phyloP scores from a whole-genome alignment of 495 filamentous ascomycete species.

The Penicillium ucsense region DNA sequence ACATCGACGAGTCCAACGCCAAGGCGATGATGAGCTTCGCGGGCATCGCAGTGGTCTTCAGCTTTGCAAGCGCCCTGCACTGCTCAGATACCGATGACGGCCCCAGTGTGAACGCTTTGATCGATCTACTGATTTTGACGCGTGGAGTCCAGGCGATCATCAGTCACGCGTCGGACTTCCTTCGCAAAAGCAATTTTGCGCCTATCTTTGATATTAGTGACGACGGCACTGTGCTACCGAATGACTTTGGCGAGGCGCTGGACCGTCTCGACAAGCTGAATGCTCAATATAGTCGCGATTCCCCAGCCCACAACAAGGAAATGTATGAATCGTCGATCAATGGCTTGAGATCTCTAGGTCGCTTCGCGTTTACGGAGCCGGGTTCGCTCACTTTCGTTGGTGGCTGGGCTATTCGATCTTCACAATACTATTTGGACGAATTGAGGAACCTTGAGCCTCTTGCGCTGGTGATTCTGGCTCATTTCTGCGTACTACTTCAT shows the following conservation, averaged over 20 bases:
- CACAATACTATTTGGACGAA: conserved; percentile 8
- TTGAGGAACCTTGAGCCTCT: conserved; percentile 7
- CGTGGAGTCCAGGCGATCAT: conserved; percentile 16
- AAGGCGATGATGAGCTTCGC: conserved; percentile 16
- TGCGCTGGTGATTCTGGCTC: conserved; percentile 16
- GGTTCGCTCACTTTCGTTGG: conserved; percentile 14
- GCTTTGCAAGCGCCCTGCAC: conserved; percentile 13
- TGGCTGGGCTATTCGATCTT: conserved; percentile 13
- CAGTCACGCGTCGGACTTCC: not conserved
- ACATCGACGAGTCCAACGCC: conserved; percentile 9
- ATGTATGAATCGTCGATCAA: conserved; percentile 6
- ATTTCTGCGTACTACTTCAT: conserved; percentile 17
- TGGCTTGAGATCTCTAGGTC: conserved; percentile 3
- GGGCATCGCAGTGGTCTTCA: conserved; percentile 14
- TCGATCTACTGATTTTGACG: conserved; percentile 11
- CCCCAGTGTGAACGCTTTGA: conserved; percentile 12
- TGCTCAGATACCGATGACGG: conserved; percentile 3
- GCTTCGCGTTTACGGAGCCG: conserved; percentile 10
- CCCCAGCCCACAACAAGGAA: not conserved
- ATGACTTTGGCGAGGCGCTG: conserved; percentile 3
- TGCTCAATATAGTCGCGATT: not conserved
- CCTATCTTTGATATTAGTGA: conserved; percentile 9
- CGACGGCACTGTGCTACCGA: conserved; percentile 2
- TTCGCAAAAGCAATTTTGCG: conserved; percentile 14
- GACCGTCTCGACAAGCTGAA: conserved; percentile 10